A percentile compares a stretch with the other conserved stretches of the same genome.
Evolutionary conservation across 192 early-diverging fungal species (phyloP).

Genomic region (Chytriomyces sp.): DNA sequence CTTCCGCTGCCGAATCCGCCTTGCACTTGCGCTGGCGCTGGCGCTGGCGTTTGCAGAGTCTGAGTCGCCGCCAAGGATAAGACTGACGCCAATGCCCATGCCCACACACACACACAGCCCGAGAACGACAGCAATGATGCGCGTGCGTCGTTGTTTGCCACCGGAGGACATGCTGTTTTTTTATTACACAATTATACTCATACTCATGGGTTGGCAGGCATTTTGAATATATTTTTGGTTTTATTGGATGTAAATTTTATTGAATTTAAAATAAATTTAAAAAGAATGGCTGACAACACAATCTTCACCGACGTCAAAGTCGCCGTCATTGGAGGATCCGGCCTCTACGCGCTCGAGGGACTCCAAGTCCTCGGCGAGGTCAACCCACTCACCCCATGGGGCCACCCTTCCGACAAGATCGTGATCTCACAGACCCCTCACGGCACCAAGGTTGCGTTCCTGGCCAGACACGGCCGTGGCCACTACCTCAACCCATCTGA

Average conservation of each 20-base stretch:
- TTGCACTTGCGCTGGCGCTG: neutral
- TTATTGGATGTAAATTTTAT: no score
- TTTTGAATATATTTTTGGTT: no score
- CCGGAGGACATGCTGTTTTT: no score
- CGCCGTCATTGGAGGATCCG: constrained; percentile 94
- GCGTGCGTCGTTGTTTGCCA: no score
- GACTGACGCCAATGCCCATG: neutral
- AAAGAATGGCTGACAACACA: no score
- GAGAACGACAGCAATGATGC: no score
- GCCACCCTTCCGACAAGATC: constrained; percentile 86
- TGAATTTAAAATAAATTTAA: no score
- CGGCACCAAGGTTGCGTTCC: constrained; percentile 89
- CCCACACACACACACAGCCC: neutral
- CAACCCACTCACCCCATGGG: constrained; percentile 81
- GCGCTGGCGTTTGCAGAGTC: neutral
- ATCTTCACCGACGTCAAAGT: constrained; percentile 42
- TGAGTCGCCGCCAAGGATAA: neutral
- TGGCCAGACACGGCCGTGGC: constrained; percentile 92
- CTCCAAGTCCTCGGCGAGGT: constrained; percentile 81
- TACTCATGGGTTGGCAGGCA: no score
- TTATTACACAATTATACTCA: no score
- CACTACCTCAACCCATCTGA: constrained; percentile 64
- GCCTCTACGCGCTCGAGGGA: constrained; percentile 65
- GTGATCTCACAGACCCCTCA: constrained; percentile 72
- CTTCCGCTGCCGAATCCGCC: neutral